Evolutionary conservation across 2,329 filamentous ascomycete species (phyloP).

Genomic region (Cordyceps tenuipes): DNA sequence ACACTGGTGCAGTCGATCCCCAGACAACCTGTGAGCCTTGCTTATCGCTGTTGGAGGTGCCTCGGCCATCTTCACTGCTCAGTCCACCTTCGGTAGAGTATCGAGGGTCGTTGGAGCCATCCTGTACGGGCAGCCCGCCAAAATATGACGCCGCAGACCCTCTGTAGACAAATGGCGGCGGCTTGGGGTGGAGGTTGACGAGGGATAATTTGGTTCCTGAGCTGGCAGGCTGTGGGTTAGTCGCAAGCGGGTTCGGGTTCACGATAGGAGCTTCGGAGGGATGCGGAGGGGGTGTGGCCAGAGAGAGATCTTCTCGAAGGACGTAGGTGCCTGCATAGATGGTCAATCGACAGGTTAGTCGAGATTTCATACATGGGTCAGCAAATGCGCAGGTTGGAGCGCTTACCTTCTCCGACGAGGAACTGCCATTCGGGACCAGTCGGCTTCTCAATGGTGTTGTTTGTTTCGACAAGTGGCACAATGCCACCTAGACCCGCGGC

Average conservation of each 20-base stretch:
- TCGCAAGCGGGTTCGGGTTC: conserved; percentile 87
- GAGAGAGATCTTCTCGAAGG: conserved; percentile 80
- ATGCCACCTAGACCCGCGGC: conserved; percentile 59
- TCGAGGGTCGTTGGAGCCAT: conserved; percentile 52
- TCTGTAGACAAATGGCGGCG: conserved; percentile 46
- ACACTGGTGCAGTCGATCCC: conserved; percentile 51
- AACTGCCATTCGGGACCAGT: conserved; percentile 80
- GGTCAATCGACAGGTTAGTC: background rate
- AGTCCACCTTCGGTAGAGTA: conserved; percentile 52
- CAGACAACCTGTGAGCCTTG: conserved; percentile 31
- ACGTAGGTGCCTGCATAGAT: conserved; percentile 66
- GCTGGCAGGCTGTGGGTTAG: conserved; percentile 73
- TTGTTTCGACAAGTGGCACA: conserved; percentile 80
- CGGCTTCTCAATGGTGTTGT: conserved; percentile 77
- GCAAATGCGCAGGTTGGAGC: background rate
- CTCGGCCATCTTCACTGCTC: conserved; percentile 48
- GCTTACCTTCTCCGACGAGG: conserved; percentile 79
- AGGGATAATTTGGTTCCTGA: conserved; percentile 79
- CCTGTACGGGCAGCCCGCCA: conserved; percentile 36
- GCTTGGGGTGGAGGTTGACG: conserved; percentile 57
- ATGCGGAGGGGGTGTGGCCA: conserved; percentile 91
- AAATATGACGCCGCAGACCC: conserved; percentile 43
- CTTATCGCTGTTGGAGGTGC: conserved; percentile 44
- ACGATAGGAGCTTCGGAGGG: conserved; percentile 82
- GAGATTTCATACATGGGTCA: too few species aligned